These are phyloP conservation scores for Cornus controversa DNA, from an alignment of 148 eudicot genomes.

Conservation along the genomic window DNA sequence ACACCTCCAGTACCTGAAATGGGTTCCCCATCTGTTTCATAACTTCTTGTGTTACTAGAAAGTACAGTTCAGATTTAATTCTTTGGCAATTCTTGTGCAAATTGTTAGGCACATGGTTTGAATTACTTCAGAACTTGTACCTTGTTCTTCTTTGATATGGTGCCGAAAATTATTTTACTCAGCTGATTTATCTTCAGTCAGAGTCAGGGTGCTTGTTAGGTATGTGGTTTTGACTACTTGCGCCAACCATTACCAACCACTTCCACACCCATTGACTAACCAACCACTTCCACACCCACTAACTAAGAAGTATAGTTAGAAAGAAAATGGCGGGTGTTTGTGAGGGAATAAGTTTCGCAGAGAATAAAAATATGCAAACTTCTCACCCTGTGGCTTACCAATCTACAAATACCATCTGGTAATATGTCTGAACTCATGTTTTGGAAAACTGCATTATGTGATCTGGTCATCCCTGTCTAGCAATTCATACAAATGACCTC, in stretches of 20 bases:
- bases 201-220: background rate
- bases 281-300: background rate
- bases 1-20: constrained; percentile 33
- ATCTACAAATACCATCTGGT: too few species aligned
- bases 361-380: too few species aligned
- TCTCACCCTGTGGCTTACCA: too few species aligned
- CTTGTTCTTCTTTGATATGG: background rate
- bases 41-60: constrained; percentile 13
- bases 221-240: background rate
- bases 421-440: too few species aligned
- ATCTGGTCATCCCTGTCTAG: background rate
- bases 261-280: too few species aligned
- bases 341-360: too few species aligned
- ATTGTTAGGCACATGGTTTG: background rate
- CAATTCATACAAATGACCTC: too few species aligned
- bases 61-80: background rate
- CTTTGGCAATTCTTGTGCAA: background rate
- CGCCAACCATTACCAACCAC: too few species aligned
- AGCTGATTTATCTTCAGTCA: background rate
- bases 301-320: background rate
- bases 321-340: too few species aligned
- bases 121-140: background rate
- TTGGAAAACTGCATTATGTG: too few species aligned
- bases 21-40: constrained; percentile 33
- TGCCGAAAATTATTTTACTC: background rate